Conservation (phyloP, 768 basidiomycete genomes). For the Naganishia onofrii region DNA sequence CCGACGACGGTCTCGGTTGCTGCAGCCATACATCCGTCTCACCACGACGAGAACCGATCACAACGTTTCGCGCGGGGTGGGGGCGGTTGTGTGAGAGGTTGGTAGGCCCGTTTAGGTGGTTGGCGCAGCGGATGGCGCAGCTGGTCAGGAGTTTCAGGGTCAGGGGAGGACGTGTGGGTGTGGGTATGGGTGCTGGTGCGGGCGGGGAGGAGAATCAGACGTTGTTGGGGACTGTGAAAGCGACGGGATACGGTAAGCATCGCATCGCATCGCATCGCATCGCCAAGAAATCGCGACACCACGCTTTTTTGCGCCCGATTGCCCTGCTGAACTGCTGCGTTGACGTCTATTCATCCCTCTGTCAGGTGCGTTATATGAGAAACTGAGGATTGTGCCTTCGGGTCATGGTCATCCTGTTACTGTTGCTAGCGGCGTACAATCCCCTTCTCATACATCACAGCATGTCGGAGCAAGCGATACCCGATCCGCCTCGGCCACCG, state of each 20-base stretch:
- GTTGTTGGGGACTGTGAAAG: background rate
- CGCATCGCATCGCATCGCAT: no score
- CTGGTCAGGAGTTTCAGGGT: background rate
- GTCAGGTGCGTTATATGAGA: slow-evolving; percentile 26
- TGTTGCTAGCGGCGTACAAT: slow-evolving; percentile 45
- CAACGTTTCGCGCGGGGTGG: background rate
- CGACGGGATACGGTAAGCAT: slow-evolving; percentile 20
- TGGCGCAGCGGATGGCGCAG: background rate
- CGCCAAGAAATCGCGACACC: background rate
- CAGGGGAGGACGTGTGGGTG: background rate
- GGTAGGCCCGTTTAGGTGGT: background rate
- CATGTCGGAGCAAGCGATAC: background rate
- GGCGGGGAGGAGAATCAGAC: slow-evolving; percentile 19
- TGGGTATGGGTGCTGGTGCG: no score
- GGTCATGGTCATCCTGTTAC: slow-evolving; percentile 63
- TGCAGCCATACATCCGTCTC: no score
- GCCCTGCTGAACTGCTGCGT: no score
- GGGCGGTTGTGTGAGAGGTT: background rate
- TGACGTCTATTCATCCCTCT: background rate
- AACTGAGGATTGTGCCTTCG: slow-evolving; percentile 29
- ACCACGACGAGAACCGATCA: no score
- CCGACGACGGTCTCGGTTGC: no score
- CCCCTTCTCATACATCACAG: no score
- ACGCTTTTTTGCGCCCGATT: no score
- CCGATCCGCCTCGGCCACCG: slow-evolving; percentile 35